Evolutionary conservation across 768 basidiomycete genomes (phyloP), one percentile per base, ranked within the genome.

Genomic region (Hypholoma fasciculare): DNA sequence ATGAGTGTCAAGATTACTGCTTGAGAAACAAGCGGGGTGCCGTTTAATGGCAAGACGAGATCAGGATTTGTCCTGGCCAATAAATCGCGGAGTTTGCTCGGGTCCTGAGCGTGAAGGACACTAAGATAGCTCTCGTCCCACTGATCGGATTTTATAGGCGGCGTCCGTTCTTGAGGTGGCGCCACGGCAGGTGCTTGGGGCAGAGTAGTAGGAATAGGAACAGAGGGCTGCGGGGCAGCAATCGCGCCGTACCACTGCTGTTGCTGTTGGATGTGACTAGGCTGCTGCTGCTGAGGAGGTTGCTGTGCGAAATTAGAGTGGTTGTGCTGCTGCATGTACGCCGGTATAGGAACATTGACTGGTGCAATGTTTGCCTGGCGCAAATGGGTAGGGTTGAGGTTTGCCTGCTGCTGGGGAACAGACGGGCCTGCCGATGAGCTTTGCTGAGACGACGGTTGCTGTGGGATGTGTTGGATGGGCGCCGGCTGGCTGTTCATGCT

Each of bases 121-220:
- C 84, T 82, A 37, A 94, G 79, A 70, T 92, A 94, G 9, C 85
- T 82, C 59, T 92, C 89, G 62, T 94, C 92, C 92, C 92, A 94
- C 61, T 91, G 88, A 67, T 92, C 91, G 46, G 79, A 55, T 64
- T 81, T 82, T 43, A 77, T 72, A n/a, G 87, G 80, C 14, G 83
- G 82, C 27, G 84, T 75, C 60, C 80, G 71, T 55, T 83, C 83
- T 52, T 72, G 67, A 46, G 69, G 79, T 52, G 66, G 66, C 30
- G 64, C 71, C 52, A 71, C 63, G 11, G 73, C 67, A 7, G 76
- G 74, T 26, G 81, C 75, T 56, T 81, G 89, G 1, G 88, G 89
- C 14, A 88, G 81, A 16, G 87, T 85, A 8, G 87, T 83, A 27
- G 89, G 90, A 64, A 91, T 83, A 27, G 89, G 90, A 64, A 91